phyloP scores from a whole-genome alignment of 306 rosid species.

The Potentilla sterilis region DNA sequence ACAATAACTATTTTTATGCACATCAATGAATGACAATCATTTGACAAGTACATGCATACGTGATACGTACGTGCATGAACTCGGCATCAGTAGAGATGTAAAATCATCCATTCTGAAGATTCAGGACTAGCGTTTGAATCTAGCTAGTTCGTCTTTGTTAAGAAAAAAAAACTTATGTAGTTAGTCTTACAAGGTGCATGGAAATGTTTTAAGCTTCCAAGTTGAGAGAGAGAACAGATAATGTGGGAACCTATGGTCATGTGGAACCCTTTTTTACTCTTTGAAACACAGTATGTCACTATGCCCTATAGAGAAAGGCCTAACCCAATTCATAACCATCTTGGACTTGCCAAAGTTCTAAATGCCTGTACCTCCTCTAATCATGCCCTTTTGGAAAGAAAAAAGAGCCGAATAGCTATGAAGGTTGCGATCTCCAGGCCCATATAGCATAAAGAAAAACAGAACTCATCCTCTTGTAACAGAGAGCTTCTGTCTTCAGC shows the following conservation, averaged over 20 bases:
- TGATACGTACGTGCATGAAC: background rate
- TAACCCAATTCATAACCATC: background rate
- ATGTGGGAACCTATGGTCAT: background rate
- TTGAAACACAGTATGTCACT: background rate
- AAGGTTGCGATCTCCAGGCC: background rate
- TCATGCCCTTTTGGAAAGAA: background rate
- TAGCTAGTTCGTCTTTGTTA: background rate
- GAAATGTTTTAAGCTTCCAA: background rate
- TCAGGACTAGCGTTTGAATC: background rate
- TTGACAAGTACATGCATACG: background rate
- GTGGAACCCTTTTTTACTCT: background rate
- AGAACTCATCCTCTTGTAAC: slow-evolving; percentile 1
- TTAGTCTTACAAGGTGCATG: background rate
- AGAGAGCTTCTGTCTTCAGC: background rate
- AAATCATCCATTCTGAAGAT: background rate
- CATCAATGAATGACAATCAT: background rate
- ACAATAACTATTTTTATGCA: background rate
- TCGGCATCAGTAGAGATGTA: background rate
- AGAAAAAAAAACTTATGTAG: background rate
- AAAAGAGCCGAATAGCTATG: background rate
- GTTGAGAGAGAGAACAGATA: background rate
- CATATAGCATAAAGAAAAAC: slow-evolving; percentile 4
- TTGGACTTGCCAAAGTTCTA: slow-evolving; percentile 5
- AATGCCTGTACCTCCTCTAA: background rate
- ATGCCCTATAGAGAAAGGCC: background rate